Conservation (phyloP, 2,329 filamentous ascomycete species). For the Aspergillus brasiliensis region DNA sequence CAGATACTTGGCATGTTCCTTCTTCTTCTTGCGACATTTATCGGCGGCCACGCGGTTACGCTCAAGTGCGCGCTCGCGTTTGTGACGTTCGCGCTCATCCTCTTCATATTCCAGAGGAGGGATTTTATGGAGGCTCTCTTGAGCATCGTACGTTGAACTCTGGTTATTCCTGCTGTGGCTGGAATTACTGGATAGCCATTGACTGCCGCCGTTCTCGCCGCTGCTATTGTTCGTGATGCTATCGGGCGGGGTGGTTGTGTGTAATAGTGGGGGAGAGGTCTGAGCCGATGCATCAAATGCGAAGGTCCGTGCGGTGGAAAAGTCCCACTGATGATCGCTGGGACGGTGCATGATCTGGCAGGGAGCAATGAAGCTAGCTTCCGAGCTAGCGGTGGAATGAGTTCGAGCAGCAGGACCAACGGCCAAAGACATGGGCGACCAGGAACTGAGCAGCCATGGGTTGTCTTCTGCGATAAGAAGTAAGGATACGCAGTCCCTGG, state of each 20-base stretch:
- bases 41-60: conserved; percentile 62
- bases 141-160: neutral
- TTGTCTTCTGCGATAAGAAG: neutral
- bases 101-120: neutral
- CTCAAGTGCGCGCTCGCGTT: conserved; percentile 57
- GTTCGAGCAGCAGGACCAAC: neutral
- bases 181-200: neutral
- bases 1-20: conserved; percentile 56
- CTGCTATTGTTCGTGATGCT: conserved; percentile 1
- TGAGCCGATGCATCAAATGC: neutral
- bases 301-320: neutral
- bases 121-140: neutral
- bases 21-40: conserved; percentile 66
- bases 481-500: neutral
- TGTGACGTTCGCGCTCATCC: conserved; percentile 20
- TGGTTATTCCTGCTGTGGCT: neutral
- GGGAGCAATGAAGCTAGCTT: neutral
- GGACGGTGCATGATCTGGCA: neutral
- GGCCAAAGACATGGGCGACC: neutral
- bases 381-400: neutral
- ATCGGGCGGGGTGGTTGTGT: neutral
- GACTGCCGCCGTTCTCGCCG: neutral
- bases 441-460: neutral
- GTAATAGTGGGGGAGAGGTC: neutral
- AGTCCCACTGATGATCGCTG: neutral